These are phyloP conservation scores for Pisolithus microcarpus DNA, from an alignment of 768 basidiomycete genomes.

Conservation along the genomic window DNA sequence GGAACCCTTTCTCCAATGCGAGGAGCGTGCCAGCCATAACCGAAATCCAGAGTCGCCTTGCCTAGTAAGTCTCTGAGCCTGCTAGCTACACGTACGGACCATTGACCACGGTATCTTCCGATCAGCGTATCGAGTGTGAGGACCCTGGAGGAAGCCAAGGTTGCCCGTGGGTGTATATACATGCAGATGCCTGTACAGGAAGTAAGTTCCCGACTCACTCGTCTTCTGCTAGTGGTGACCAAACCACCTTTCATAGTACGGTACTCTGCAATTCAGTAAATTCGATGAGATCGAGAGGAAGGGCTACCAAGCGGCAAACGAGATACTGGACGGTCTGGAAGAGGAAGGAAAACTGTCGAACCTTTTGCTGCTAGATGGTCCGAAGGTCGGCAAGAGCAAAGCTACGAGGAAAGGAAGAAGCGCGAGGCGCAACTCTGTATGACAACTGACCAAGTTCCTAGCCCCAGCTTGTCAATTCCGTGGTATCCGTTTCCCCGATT, in stretches of 20 bases:
- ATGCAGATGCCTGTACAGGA: conserved; percentile 94
- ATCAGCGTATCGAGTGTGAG: conserved; percentile 89
- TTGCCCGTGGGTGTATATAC: conserved; percentile 81
- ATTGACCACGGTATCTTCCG: neutral
- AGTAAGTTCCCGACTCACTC: conserved; percentile 33
- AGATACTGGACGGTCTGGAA: conserved; percentile 69
- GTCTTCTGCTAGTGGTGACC: neutral
- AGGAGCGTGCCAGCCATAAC: conserved; percentile 80
- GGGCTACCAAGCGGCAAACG: conserved; percentile 68
- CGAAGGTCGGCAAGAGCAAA: conserved; percentile 38
- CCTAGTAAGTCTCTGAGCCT: conserved; percentile 61
- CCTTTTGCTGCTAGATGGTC: conserved; percentile 52
- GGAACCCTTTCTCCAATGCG: conserved; percentile 82
- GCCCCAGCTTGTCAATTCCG: too few species aligned
- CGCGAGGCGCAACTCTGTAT: conserved; percentile 70
- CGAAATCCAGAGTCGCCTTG: conserved; percentile 88
- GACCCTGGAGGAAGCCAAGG: conserved; percentile 93
- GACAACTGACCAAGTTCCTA: neutral
- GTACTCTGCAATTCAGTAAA: conserved; percentile 84
- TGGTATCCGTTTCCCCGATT: neutral
- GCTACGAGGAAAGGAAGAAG: conserved; percentile 59
- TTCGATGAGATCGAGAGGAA: conserved; percentile 83
- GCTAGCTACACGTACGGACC: too few species aligned
- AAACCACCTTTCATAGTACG: conserved; percentile 48
- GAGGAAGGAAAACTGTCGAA: conserved; percentile 79